A percentile compares a stretch with the other conserved stretches of the same genome.
Conservation (phyloP, 2,329 filamentous ascomycete species). For the Phaeomoniella chlamydospora region DNA sequence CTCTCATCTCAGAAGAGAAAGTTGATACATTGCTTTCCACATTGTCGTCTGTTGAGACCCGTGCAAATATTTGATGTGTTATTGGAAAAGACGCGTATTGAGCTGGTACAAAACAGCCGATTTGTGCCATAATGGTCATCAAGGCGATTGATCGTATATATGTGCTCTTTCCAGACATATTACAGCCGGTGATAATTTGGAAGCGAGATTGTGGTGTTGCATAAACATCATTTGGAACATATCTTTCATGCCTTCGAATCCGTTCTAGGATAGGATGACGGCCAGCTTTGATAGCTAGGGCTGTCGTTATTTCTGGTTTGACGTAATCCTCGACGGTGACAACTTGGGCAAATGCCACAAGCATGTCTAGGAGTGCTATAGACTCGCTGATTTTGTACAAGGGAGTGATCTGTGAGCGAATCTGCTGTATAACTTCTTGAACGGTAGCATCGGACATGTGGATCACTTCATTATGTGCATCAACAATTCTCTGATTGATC, state of each 20-base stretch:
- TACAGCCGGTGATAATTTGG: constrained; percentile 88
- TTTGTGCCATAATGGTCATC: constrained; percentile 83
- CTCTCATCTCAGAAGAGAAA: constrained; percentile 88
- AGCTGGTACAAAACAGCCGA: constrained; percentile 82
- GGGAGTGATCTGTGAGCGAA: constrained; percentile 55
- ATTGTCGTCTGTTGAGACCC: constrained; percentile 73
- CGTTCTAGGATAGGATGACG: constrained; percentile 70
- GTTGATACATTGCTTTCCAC: constrained; percentile 86
- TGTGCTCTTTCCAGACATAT: constrained; percentile 96
- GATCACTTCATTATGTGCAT: constrained; percentile 73
- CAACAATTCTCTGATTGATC: constrained; percentile 59
- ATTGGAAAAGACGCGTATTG: constrained; percentile 71
- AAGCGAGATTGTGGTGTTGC: constrained; percentile 68
- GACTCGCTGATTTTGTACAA: constrained; percentile 79
- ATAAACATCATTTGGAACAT: constrained; percentile 83
- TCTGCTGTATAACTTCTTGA: constrained; percentile 53
- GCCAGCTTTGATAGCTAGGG: constrained; percentile 57
- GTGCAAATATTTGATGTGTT: constrained; percentile 69
- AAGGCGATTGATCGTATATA: constrained; percentile 80
- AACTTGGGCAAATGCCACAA: constrained; percentile 61
- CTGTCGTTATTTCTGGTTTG: constrained; percentile 53
- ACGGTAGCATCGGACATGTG: constrained; percentile 68
- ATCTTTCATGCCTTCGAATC: constrained; percentile 46
- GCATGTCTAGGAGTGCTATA: constrained; percentile 76
- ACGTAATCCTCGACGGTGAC: constrained; percentile 54